These are phyloP conservation scores for Raphanus raphanistrum DNA, from an alignment of 345 rosid species.

Conservation along the genomic window DNA sequence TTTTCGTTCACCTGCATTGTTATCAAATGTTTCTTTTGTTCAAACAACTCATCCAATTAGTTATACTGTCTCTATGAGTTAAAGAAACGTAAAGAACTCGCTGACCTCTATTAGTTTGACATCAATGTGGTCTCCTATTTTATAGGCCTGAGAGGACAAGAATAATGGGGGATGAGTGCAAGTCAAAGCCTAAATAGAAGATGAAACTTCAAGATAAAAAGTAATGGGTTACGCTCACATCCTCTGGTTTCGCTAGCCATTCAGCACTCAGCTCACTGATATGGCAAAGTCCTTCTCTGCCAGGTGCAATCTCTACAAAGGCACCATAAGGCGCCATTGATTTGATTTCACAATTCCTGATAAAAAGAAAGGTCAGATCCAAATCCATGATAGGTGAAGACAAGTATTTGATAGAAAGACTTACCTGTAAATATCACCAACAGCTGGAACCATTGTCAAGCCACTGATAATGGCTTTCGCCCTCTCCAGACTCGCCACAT, in stretches of 20 bases:
- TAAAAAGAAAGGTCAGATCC: conserved; percentile 7
- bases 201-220: neutral
- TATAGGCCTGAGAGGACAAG: conserved; percentile 55
- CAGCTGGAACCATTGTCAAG: conserved; percentile 79
- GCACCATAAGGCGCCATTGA: conserved; percentile 86
- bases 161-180: neutral
- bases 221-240: conserved; percentile 51
- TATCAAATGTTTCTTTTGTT: conserved; percentile 23
- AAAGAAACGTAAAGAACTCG: conserved; percentile 3
- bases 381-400: conserved; percentile 15
- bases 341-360: conserved; percentile 92
- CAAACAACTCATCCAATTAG: conserved; percentile 12
- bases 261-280: conserved; percentile 83
- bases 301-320: conserved; percentile 96
- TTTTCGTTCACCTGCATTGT: conserved; percentile 74
- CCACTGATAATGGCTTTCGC: conserved; percentile 70
- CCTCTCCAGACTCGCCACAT: conserved; percentile 77
- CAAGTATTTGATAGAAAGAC: neutral
- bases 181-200: conserved; percentile 3
- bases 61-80: neutral
- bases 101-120: conserved; percentile 95
- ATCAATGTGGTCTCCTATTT: conserved; percentile 89
- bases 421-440: conserved; percentile 90
- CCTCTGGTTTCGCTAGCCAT: conserved; percentile 94
- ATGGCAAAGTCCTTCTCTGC: conserved; percentile 99